Base-by-base conservation (phyloP, 2,329 filamentous ascomycete genomes). In the Microdochium bolleyi region DNA sequence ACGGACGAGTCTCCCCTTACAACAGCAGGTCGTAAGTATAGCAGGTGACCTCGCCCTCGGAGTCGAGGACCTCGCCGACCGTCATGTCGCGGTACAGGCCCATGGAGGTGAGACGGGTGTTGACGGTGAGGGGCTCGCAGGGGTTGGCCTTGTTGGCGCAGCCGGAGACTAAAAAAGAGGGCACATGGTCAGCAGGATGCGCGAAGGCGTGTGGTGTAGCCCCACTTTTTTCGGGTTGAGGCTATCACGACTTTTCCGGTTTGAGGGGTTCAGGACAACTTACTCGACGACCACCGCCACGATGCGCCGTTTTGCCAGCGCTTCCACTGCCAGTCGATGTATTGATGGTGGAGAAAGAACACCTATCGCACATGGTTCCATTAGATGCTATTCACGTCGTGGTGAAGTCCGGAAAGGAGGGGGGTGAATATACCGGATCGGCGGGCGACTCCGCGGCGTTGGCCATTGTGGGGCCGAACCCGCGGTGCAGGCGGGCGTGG, bases 291-390 rank as follows among this genome's bases (percentile, higher is more conserved):
- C 48, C 53, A 53, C 46, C 63, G 63, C 49, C 41, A 50, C n/a
- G 53, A 19, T 46, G 54, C 54, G 24, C 56, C 52, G 22, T 58
- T 49, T 57, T 65, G 63, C 63, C 63, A 65, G 57, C 60, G 60
- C 56, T 57, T 57, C 61, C 63, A 62, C 14, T 54, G 55, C 54
- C 64, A 62, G 58, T 65, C 63, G 11, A 66, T 51, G 58, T 59
- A 67, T 27, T 61, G 41, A 56, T 67, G 65, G 61, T 67, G 65
- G 62, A 67, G 61, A 60, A 65, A 66, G 59, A 67, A 67, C n/a
- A 55, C 37, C 51, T 64, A 64, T 60, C 30, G 9, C 9, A 41
- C 4, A 16, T 19, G 9, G 30, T 34, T 34, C 30, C 30, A 16
- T 34, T 34, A 34, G 30, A 34, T 34, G 30, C 30, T 34, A 9